Evolutionary conservation across 306 rosid species (phyloP).

Genomic region (Dicorynia guianensis): DNA sequence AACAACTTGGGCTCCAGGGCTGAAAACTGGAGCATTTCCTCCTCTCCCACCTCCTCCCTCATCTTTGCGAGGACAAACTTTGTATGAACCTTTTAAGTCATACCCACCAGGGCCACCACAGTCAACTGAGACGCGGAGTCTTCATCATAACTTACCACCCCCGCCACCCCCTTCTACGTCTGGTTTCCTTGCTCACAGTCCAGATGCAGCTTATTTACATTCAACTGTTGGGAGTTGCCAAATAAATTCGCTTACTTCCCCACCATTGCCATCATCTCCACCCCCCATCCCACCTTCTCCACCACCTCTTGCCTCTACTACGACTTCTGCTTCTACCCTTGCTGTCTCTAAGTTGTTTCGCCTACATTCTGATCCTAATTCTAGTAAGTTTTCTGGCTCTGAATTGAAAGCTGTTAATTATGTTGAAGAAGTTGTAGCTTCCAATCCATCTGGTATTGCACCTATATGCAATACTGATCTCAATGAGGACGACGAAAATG

Average conservation of each 20-base stretch:
- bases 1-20: slow-evolving; percentile 50
- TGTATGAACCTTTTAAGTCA: slow-evolving; percentile 43
- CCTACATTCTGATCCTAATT: slow-evolving; percentile 6
- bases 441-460: slow-evolving; percentile 42
- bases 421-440: slow-evolving; percentile 38
- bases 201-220: slow-evolving; percentile 41
- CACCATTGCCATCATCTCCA: slow-evolving; percentile 57
- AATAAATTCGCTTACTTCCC: slow-evolving; percentile 42
- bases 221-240: slow-evolving; percentile 56
- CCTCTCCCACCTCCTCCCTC: slow-evolving; percentile 51
- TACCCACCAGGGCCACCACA: slow-evolving; percentile 49
- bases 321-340: slow-evolving; percentile 43
- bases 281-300: slow-evolving; percentile 61
- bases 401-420: slow-evolving; percentile 38
- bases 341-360: not conserved
- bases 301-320: slow-evolving; percentile 44
- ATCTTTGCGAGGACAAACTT: slow-evolving; percentile 55
- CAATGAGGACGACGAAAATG: slow-evolving; percentile 47
- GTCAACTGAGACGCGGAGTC: slow-evolving; percentile 51
- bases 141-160: slow-evolving; percentile 49
- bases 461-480: slow-evolving; percentile 34
- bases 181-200: slow-evolving; percentile 39
- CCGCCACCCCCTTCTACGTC: slow-evolving; percentile 53
- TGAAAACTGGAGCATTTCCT: slow-evolving; percentile 47
- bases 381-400: slow-evolving; percentile 22